Conservation (phyloP, 2,329 filamentous ascomycete species). For the Claviceps sorghi region DNA sequence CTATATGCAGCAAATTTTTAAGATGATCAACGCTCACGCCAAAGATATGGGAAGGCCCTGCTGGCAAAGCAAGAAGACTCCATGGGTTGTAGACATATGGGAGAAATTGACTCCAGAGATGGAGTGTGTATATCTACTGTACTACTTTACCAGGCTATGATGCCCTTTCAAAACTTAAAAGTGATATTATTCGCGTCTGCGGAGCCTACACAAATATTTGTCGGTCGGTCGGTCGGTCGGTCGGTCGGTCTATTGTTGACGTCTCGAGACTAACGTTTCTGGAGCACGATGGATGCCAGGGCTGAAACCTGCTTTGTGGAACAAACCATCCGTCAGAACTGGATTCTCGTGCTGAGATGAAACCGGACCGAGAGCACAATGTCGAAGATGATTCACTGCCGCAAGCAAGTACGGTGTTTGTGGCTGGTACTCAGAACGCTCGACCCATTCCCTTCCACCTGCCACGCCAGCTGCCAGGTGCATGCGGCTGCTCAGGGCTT, state of each 20-base stretch:
- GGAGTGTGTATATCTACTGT: not conserved
- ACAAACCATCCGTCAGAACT: not conserved
- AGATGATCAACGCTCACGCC: not conserved
- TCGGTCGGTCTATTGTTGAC: too few species aligned
- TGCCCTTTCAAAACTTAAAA: not conserved
- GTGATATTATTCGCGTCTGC: not conserved
- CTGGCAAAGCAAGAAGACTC: not conserved
- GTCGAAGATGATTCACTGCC: not conserved
- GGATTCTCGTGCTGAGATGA: not conserved
- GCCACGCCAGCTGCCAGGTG: constrained; percentile 3
- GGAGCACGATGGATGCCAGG: not conserved
- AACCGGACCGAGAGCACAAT: not conserved
- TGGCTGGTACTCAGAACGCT: not conserved
- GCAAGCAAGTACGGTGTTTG: not conserved
- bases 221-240: too few species aligned
- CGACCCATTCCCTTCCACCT: constrained; percentile 1
- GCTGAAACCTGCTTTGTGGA: not conserved
- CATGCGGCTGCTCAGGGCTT: constrained; percentile 5
- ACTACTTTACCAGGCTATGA: not conserved
- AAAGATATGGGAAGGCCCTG: not conserved
- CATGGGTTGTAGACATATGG: not conserved
- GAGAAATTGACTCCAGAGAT: not conserved
- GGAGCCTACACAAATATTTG: not conserved
- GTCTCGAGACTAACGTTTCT: not conserved
- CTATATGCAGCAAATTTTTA: not conserved